Conservation (phyloP, 179 eudicot genomes). For the Nepenthes alata region DNA sequence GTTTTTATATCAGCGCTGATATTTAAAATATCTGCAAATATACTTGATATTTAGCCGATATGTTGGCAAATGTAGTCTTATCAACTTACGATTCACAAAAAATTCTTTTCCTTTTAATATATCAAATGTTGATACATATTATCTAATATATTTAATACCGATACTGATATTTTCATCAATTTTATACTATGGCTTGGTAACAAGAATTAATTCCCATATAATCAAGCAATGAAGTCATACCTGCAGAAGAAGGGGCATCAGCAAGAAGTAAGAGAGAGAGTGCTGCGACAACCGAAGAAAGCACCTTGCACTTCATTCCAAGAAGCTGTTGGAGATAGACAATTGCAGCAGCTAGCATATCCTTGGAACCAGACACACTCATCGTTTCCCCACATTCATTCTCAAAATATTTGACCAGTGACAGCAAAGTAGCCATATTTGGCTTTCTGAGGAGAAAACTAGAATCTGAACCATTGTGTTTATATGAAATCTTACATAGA, state of each 20-base stretch:
- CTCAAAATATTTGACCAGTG: conserved; percentile 25
- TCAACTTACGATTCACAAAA: too few relatives aligned
- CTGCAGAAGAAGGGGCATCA: conserved; percentile 18
- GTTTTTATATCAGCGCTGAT: too few relatives aligned
- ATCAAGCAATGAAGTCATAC: conserved; percentile 7
- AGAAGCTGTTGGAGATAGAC: conserved; percentile 59
- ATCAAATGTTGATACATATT: too few relatives aligned
- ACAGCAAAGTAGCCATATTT: conserved; percentile 28
- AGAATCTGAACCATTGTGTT: conserved; percentile 10
- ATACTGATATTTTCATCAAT: neutral
- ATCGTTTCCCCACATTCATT: conserved; percentile 16
- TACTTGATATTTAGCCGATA: too few relatives aligned
- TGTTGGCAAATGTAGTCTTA: too few relatives aligned
- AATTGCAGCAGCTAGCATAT: conserved; percentile 40
- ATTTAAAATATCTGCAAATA: too few relatives aligned
- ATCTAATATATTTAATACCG: too few relatives aligned
- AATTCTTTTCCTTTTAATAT: too few relatives aligned
- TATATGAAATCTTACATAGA: conserved; percentile 32
- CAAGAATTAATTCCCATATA: too few relatives aligned
- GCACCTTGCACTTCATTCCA: conserved; percentile 33
- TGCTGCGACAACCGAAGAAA: conserved; percentile 63
- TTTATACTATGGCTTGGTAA: too few relatives aligned
- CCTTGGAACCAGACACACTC: conserved; percentile 26
- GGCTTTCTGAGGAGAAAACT: conserved; percentile 13
- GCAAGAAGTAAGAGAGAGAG: conserved; percentile 50